Evolutionary conservation across 306 rosid species (phyloP).

Genomic region (Comarum palustre): DNA sequence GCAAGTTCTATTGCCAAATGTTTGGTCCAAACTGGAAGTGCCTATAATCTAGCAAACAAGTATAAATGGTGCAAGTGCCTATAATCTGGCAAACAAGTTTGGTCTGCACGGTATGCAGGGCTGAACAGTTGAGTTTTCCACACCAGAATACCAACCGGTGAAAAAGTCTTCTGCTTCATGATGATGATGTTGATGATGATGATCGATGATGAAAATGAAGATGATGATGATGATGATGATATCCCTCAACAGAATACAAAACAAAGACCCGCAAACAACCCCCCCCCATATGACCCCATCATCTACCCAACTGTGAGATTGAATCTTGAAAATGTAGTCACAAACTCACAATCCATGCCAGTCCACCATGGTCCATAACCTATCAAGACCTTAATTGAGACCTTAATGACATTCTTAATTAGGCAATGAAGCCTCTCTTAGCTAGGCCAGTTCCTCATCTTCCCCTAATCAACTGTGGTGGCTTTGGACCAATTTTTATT

Average conservation of each 20-base stretch:
- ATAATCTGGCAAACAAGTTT: no score
- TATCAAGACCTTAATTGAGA: neutral
- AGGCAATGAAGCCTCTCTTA: neutral
- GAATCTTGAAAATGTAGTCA: neutral
- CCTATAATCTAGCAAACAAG: neutral
- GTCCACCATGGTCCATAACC: conserved; percentile 4
- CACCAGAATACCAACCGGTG: neutral
- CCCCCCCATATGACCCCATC: neutral
- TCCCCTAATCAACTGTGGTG: neutral
- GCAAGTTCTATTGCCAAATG: conserved; percentile 13
- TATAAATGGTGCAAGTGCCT: conserved; percentile 10
- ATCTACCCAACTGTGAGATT: conserved; percentile 1
- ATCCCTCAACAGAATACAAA: neutral
- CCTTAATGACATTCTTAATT: conserved; percentile 9
- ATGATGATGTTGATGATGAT: neutral
- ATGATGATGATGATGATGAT: no score
- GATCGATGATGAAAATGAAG: neutral
- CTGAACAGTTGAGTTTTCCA: no score
- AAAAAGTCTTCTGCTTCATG: neutral
- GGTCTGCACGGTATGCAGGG: no score
- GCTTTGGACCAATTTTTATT: neutral
- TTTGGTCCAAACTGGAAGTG: conserved; percentile 1
- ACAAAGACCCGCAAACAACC: neutral
- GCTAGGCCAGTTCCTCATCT: conserved; percentile 5
- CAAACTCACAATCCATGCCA: conserved; percentile 1